These are phyloP conservation scores for Dendrobium chrysotoxum DNA, from an alignment of 106 monocot genomes.

Conservation along the genomic window DNA sequence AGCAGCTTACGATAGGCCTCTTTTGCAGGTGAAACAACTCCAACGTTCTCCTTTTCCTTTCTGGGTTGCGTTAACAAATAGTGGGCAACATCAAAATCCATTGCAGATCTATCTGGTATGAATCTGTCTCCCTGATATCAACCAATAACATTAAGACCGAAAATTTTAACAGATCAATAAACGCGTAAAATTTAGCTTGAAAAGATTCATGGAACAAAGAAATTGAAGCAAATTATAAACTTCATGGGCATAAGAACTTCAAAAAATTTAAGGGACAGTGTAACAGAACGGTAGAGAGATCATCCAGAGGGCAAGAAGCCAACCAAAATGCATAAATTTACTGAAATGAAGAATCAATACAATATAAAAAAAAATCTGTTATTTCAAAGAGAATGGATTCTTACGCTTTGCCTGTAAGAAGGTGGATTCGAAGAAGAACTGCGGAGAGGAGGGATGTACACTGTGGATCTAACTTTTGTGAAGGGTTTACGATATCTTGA, in stretches of 20 bases:
- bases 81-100: slow-evolving; percentile 29
- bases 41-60: slow-evolving; percentile 23
- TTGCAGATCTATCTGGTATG: slow-evolving; percentile 26
- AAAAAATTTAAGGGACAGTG: background rate
- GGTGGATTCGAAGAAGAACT: slow-evolving; percentile 8
- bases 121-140: slow-evolving; percentile 22
- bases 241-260: background rate
- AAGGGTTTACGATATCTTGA: slow-evolving; percentile 18
- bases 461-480: slow-evolving; percentile 19
- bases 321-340: background rate
- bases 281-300: background rate
- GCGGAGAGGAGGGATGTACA: slow-evolving; percentile 41
- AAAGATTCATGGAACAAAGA: background rate
- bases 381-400: background rate
- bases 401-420: slow-evolving; percentile 28
- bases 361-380: background rate
- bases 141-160: background rate
- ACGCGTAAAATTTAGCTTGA: too few species aligned
- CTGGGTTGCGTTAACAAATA: slow-evolving; percentile 15
- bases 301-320: background rate
- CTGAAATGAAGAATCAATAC: too few species aligned
- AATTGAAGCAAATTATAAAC: background rate
- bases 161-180: background rate
- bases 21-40: slow-evolving; percentile 38
- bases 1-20: slow-evolving; percentile 48